A percentile compares a stretch with the other conserved stretches of the same genome.
phyloP scores from a whole-genome alignment of 2,329 filamentous ascomycete genomes.

The Trichoderma sp. region DNA sequence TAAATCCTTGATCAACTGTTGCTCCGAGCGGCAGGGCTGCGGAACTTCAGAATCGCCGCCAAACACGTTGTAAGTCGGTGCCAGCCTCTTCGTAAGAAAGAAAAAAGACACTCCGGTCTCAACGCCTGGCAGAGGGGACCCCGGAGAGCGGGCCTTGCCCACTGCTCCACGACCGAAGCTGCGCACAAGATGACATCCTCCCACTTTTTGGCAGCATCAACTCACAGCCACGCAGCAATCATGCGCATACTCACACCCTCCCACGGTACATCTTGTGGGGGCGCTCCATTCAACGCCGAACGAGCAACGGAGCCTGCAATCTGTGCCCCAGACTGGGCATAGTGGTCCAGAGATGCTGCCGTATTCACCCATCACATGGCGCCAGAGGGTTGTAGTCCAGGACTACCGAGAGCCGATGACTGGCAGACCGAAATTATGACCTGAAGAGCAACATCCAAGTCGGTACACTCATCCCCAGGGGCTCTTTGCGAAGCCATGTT shows the following conservation, averaged over 20 bases:
- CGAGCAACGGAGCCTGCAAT: neutral
- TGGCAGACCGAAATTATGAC: constrained; percentile 14
- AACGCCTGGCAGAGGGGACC: constrained; percentile 5
- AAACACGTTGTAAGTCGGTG: neutral
- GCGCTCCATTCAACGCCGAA: constrained; percentile 6
- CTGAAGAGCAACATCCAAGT: neutral
- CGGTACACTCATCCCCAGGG: neutral
- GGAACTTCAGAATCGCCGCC: neutral
- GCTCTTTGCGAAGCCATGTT: neutral
- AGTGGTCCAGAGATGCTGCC: neutral
- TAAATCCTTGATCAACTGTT: constrained; percentile 2
- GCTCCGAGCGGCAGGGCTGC: neutral
- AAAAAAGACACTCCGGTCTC: neutral
- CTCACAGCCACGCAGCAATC: constrained; percentile 18
- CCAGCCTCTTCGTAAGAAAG: neutral
- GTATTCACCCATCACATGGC: constrained; percentile 7
- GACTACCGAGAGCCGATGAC: constrained; percentile 11
- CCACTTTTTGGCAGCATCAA: neutral
- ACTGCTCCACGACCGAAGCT: neutral
- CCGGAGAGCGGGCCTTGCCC: neutral
- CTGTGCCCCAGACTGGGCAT: constrained; percentile 10
- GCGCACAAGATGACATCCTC: constrained; percentile 15
- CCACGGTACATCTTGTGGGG: constrained; percentile 15
- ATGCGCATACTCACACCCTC: constrained; percentile 25
- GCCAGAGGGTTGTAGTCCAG: neutral